Conservation (phyloP, 2,329 filamentous ascomycete genomes). For the Hypoxylon sp. region DNA sequence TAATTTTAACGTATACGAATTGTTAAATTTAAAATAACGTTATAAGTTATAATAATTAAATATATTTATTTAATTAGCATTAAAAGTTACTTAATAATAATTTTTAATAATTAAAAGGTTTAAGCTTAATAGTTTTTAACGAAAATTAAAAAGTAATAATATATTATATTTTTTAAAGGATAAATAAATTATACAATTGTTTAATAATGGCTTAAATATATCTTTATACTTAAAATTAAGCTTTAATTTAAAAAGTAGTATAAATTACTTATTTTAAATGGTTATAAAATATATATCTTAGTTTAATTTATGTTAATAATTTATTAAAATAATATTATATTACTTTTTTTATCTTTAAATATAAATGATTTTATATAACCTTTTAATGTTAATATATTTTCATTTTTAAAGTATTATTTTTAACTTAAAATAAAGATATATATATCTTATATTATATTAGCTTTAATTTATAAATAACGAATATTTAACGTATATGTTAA, state of each 20-base stretch:
- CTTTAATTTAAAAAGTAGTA: not conserved
- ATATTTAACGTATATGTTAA: not conserved
- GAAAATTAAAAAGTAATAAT: no score
- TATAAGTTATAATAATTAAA: conserved; percentile 5
- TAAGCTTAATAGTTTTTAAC: conserved; percentile 1
- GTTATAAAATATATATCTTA: not conserved
- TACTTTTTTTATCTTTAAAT: not conserved
- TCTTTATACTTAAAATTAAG: not conserved
- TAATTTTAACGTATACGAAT: not conserved
- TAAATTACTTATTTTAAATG: conserved; percentile 11
- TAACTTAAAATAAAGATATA: no score
- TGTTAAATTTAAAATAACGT: conserved; percentile 7
- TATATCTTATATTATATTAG: no score
- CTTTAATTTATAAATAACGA: no score
- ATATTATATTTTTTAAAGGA: not conserved
- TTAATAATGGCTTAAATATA: conserved; percentile 3
- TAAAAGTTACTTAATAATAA: not conserved
- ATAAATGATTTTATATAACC: conserved; percentile 1
- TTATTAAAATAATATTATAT: not conserved
- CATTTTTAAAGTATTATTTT: no score
- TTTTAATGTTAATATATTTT: conserved; percentile 7
- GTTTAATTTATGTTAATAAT: not conserved
- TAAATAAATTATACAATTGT: conserved; percentile 13
- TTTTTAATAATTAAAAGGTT: not conserved
- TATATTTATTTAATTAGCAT: conserved; percentile 1